Percentiles rank a stretch among this genome's conserved stretches.
Conservation (phyloP, 805 yeast genomes). For the Pichia nakasei region DNA sequence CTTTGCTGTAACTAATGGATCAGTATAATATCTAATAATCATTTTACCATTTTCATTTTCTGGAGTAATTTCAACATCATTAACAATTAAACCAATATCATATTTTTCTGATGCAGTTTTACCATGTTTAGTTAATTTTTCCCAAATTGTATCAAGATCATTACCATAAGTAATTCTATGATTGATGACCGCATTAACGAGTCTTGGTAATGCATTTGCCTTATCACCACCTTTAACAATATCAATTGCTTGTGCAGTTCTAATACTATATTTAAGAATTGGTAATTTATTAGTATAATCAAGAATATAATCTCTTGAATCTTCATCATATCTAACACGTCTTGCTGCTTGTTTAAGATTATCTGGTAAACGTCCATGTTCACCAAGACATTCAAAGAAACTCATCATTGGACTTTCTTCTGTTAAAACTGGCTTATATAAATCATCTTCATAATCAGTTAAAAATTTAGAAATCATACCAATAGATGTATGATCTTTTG, state of each 20-base stretch:
- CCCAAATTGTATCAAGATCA: constrained; percentile 25
- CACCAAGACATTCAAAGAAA: constrained; percentile 55
- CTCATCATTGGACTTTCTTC: constrained; percentile 51
- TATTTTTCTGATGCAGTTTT: constrained; percentile 26
- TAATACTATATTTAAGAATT: constrained; percentile 32
- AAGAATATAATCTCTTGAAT: constrained; percentile 30
- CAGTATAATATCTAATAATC: constrained; percentile 12
- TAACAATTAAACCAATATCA: constrained; percentile 28
- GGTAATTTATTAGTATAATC: constrained; percentile 17
- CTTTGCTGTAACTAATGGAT: constrained; percentile 34
- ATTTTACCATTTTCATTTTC: constrained; percentile 20
- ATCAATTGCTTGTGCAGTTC: constrained; percentile 63
- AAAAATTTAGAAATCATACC: constrained; percentile 62
- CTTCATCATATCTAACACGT: constrained; percentile 18
- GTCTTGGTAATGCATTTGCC: constrained; percentile 70
- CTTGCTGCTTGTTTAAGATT: constrained; percentile 8
- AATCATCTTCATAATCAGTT: constrained; percentile 45
- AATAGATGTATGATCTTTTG: constrained; percentile 67
- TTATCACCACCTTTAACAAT: constrained; percentile 65
- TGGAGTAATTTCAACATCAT: constrained; percentile 24
- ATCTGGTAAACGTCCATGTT: constrained; percentile 27
- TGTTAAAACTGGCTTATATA: constrained; percentile 39
- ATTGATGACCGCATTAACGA: constrained; percentile 44
- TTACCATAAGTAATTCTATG: constrained; percentile 51
- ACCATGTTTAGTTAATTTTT: constrained; percentile 27